Conservation (phyloP, 257 asterid genomes). For the Paraleonurus japonicus region DNA sequence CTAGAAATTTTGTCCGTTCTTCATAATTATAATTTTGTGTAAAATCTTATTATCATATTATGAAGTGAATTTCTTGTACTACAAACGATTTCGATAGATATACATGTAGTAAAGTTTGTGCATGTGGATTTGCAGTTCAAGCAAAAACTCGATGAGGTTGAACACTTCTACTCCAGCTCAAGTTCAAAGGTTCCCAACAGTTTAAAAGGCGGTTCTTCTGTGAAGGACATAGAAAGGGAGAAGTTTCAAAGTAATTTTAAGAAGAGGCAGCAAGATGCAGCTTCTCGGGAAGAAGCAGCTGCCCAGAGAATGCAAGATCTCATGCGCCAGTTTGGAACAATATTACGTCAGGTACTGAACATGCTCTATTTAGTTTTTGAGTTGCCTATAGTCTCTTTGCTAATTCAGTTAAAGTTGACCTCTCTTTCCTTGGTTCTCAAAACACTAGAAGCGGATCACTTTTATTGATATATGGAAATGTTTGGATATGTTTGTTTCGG, state of each 20-base stretch:
- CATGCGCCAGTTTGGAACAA: conserved; percentile 62
- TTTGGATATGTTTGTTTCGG: background rate
- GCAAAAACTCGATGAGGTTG: conserved; percentile 65
- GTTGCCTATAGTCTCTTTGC: background rate
- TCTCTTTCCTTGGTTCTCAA: background rate
- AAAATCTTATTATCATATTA: background rate
- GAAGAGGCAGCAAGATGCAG: conserved; percentile 71
- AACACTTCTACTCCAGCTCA: conserved; percentile 62
- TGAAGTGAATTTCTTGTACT: background rate
- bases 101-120: background rate
- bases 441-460: background rate
- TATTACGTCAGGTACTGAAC: conserved; percentile 53
- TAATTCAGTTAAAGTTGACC: background rate
- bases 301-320: conserved; percentile 86
- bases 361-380: background rate
- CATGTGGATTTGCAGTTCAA: conserved; percentile 52
- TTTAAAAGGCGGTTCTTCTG: conserved; percentile 44
- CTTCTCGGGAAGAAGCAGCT: conserved; percentile 70
- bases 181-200: conserved; percentile 45
- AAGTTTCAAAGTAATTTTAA: conserved; percentile 43
- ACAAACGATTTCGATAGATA: background rate
- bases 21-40: too few species aligned
- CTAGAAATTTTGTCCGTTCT: background rate
- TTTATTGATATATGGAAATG: too few species aligned
- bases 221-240: conserved; percentile 67